Evolutionary conservation across 2,329 filamentous ascomycete species (phyloP).

Genomic region (Massarina eburnea): DNA sequence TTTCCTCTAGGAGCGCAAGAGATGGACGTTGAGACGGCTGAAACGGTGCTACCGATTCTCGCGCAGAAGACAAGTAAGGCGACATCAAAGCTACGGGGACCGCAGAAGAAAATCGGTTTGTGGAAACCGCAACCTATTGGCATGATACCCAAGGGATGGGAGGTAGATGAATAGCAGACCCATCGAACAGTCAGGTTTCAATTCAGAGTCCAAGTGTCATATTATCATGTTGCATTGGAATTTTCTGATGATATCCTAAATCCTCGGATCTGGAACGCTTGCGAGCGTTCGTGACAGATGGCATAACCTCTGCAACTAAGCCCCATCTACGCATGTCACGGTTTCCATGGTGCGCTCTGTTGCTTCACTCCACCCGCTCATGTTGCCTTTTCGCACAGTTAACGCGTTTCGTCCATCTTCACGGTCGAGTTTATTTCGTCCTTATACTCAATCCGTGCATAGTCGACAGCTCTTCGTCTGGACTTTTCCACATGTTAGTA

Average conservation of each 20-base stretch:
- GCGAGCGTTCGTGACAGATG: no score
- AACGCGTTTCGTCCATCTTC: background rate
- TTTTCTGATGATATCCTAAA: no score
- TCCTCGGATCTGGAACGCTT: no score
- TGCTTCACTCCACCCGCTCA: no score
- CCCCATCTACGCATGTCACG: no score
- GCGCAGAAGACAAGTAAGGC: background rate
- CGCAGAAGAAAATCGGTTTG: slow-evolving; percentile 33
- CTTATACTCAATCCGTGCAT: slow-evolving; percentile 1
- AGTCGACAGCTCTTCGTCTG: slow-evolving; percentile 3
- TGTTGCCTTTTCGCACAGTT: background rate
- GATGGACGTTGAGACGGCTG: slow-evolving; percentile 2
- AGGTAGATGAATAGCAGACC: background rate
- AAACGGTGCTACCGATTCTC: background rate
- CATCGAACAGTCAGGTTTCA: background rate
- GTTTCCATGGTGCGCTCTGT: no score
- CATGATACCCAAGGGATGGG: slow-evolving; percentile 20
- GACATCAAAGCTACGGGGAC: slow-evolving; percentile 20
- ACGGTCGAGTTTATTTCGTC: background rate
- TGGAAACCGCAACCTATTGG: slow-evolving; percentile 39
- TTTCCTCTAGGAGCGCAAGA: background rate
- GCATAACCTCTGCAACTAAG: no score
- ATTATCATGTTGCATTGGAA: no score
- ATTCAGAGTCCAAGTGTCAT: background rate
- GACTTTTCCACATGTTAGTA: slow-evolving; percentile 2